These are phyloP conservation scores for Backusella luteola DNA, from an alignment of 192 early-diverging fungal genomes.

Conservation along the genomic window DNA sequence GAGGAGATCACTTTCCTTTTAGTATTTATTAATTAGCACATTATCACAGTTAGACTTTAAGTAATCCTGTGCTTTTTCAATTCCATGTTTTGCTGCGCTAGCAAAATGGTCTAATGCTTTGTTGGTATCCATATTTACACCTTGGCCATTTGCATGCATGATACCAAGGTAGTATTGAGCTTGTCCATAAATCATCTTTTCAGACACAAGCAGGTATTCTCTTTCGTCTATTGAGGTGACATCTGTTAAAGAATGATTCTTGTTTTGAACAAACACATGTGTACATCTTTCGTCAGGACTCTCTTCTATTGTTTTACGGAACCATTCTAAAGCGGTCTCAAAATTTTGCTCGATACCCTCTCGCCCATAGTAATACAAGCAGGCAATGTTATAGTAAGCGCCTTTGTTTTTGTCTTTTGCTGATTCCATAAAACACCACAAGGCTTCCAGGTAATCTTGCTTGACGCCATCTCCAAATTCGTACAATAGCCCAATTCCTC, in stretches of 20 bases:
- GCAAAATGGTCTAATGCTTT: not conserved
- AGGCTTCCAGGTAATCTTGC: not conserved
- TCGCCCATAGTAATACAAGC: not conserved
- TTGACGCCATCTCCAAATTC: not conserved
- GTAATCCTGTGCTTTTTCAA: not conserved
- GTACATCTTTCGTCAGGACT: not conserved
- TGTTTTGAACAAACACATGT: not conserved
- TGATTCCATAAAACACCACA: not conserved
- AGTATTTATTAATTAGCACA: not conserved
- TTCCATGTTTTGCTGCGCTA: not conserved
- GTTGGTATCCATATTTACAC: not conserved
- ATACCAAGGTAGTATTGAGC: not conserved
- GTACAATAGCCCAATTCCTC: not conserved
- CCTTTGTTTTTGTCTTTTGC: not conserved
- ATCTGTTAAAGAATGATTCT: not conserved
- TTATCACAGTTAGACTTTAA: not conserved
- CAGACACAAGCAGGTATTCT: not conserved
- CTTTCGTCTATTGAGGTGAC: not conserved
- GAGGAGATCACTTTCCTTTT: not conserved
- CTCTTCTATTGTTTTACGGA: not conserved
- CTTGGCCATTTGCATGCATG: not conserved
- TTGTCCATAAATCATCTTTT: not conserved
- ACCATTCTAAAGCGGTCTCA: not conserved
- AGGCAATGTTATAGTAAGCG: not conserved
- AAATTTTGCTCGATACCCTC: not conserved